These are phyloP conservation scores for Cudoniella acicularis DNA, from an alignment of 495 filamentous ascomycete species.

Conservation along the genomic window DNA sequence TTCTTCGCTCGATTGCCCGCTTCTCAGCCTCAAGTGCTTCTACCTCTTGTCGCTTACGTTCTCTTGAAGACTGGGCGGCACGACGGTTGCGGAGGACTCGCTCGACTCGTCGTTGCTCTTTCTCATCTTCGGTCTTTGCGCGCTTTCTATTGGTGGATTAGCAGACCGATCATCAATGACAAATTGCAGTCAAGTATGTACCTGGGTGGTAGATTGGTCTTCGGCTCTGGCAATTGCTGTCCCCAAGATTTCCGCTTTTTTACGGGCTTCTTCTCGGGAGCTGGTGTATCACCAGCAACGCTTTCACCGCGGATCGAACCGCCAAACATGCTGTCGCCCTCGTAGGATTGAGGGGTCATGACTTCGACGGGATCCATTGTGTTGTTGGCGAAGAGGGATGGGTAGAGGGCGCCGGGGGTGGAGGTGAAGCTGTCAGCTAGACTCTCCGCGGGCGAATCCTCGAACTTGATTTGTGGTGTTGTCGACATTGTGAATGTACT, in stretches of 20 bases:
- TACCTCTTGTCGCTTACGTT: slow-evolving; percentile 91
- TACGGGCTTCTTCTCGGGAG: slow-evolving; percentile 65
- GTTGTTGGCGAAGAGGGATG: slow-evolving; percentile 43
- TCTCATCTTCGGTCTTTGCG: slow-evolving; percentile 97
- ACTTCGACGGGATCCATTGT: slow-evolving; percentile 38
- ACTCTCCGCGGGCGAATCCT: slow-evolving; percentile 23
- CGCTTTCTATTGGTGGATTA: slow-evolving; percentile 63
- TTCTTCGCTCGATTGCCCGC: slow-evolving; percentile 60
- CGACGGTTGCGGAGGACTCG: slow-evolving; percentile 93
- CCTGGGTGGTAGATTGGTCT: slow-evolving; percentile 94
- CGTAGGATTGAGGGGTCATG: slow-evolving; percentile 42
- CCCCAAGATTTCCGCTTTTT: slow-evolving; percentile 99
- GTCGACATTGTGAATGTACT: slow-evolving; percentile 11
- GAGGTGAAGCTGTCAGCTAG: slow-evolving; percentile 49
- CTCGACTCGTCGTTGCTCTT: slow-evolving; percentile 96
- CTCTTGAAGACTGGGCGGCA: slow-evolving; percentile 91
- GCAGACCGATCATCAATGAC: slow-evolving; percentile 8
- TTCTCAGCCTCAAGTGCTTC: slow-evolving; percentile 82
- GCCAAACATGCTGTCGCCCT: slow-evolving; percentile 30
- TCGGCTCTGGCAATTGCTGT: slow-evolving; percentile 92
- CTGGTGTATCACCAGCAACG: slow-evolving; percentile 18
- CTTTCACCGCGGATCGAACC: slow-evolving; percentile 4
- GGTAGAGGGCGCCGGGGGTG: slow-evolving; percentile 45
- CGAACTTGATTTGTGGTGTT: slow-evolving; percentile 26
- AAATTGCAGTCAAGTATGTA: slow-evolving; percentile 40